Percentiles rank a stretch among this genome's conserved stretches.
These are phyloP conservation scores for Hymenoscyphus linearis DNA, from an alignment of 2,329 filamentous ascomycete genomes.

Conservation along the genomic window DNA sequence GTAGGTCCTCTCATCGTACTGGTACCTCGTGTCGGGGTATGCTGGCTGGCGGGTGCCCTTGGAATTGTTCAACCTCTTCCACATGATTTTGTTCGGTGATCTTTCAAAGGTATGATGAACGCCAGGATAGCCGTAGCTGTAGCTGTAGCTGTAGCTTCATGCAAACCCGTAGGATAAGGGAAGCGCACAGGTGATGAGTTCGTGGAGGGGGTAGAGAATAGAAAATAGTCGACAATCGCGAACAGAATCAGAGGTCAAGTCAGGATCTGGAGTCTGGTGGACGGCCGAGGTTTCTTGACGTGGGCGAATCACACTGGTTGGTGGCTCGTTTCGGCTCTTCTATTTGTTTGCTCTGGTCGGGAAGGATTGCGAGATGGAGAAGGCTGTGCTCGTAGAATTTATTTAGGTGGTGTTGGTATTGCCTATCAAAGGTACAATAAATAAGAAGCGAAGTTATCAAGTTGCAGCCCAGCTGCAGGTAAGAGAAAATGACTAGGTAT, in stretches of 20 bases:
- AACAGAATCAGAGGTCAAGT: background rate
- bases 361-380: background rate
- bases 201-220: background rate
- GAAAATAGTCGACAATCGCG: background rate
- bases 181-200: background rate
- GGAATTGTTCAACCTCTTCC: constrained; percentile 47
- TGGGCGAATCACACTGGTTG: background rate
- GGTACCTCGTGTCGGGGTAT: constrained; percentile 40
- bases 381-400: constrained; percentile 12
- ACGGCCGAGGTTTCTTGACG: background rate
- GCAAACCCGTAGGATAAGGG: background rate
- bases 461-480: background rate
- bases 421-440: background rate
- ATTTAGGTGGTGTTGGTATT: background rate
- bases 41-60: constrained; percentile 33
- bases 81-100: constrained; percentile 41
- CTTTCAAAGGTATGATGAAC: constrained; percentile 20
- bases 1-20: constrained; percentile 37
- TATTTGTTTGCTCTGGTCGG: background rate
- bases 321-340: background rate
- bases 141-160: background rate
- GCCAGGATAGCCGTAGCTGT: constrained; percentile 14
- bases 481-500: background rate
- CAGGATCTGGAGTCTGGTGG: background rate
- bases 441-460: background rate